Percentiles rank a stretch among this genome's conserved stretches.
Evolutionary conservation across 1,139 yeast species (phyloP).

Genomic region (Suhomyces atakaporum): DNA sequence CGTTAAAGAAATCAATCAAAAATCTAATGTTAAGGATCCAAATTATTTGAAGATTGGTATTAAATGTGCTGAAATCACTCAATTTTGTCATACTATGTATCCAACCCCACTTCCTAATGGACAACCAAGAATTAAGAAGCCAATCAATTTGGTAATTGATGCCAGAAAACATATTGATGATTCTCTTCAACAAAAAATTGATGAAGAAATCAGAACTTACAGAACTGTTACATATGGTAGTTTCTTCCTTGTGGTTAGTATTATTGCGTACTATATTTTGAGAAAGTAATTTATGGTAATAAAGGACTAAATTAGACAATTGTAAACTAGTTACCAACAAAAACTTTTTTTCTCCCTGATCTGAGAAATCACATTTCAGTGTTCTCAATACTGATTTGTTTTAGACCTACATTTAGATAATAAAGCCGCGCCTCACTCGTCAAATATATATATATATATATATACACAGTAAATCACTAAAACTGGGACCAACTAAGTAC

Average conservation of each 20-base stretch:
- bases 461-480: too few species aligned
- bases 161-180: conserved; percentile 36
- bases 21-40: conserved; percentile 79
- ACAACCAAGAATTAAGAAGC: conserved; percentile 22
- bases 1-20: conserved; percentile 73
- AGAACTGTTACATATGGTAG: conserved; percentile 3
- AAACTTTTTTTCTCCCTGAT: too few species aligned
- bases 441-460: too few species aligned
- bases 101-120: conserved; percentile 49
- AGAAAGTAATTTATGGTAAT: background rate
- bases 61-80: conserved; percentile 84
- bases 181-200: conserved; percentile 28
- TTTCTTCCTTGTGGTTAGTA: conserved; percentile 2
- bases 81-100: conserved; percentile 74
- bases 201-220: conserved; percentile 28
- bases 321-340: too few species aligned
- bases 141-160: conserved; percentile 27
- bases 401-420: background rate
- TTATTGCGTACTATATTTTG: conserved; percentile 5
- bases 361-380: too few species aligned
- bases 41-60: conserved; percentile 83
- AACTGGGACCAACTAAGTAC: too few species aligned
- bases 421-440: background rate
- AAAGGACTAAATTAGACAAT: background rate
- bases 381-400: background rate